Conservation (phyloP, 192 early-diverging fungal genomes). For the Diversispora eburnea region DNA sequence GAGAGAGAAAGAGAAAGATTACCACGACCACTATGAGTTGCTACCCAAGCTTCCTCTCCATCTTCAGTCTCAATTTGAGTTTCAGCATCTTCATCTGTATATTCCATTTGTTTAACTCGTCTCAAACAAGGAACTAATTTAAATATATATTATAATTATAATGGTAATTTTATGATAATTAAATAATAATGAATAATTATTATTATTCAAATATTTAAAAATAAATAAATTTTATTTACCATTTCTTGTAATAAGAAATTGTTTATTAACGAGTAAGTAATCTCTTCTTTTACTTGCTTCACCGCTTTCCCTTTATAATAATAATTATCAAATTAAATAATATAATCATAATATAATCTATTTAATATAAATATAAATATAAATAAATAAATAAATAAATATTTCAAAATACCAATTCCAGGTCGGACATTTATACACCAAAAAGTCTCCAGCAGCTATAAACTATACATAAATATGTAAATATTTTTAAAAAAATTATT, state of each 20-base stretch:
- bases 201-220: background rate
- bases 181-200: background rate
- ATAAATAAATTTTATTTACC: constrained; percentile 37
- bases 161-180: too few relatives aligned
- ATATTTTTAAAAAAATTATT: constrained; percentile 16
- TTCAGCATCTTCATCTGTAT: constrained; percentile 58
- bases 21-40: constrained; percentile 72
- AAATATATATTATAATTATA: too few relatives aligned
- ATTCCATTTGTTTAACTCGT: constrained; percentile 79
- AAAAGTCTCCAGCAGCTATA: constrained; percentile 93
- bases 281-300: constrained; percentile 74
- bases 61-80: constrained; percentile 60
- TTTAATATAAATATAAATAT: background rate
- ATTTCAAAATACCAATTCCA: constrained; percentile 75
- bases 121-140: constrained; percentile 79
- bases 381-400: background rate
- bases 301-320: constrained; percentile 48
- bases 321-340: background rate
- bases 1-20: constrained; percentile 13
- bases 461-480: constrained; percentile 54
- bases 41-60: constrained; percentile 78
- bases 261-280: constrained; percentile 81
- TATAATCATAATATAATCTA: background rate
- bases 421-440: constrained; percentile 98
- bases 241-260: constrained; percentile 93